A percentile compares a stretch with the other conserved stretches of the same genome.
Conservation (phyloP, 176 grass and related monocot species). For the Panicum miliaceum region DNA sequence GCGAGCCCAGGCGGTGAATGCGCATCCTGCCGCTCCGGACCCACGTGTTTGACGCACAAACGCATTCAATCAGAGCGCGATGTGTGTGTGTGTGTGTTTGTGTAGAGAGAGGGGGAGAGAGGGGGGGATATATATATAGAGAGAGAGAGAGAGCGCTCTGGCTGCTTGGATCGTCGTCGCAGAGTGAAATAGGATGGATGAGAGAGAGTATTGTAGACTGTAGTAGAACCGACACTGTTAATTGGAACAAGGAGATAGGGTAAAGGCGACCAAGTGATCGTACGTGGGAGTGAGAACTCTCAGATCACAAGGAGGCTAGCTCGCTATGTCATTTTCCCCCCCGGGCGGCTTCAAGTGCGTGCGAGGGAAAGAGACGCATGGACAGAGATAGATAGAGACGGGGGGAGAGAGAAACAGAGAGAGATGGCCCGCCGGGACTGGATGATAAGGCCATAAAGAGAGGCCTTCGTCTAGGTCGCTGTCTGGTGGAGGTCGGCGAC, state of each 20-base stretch:
- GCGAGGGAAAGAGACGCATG: slow-evolving; percentile 1
- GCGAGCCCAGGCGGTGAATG: slow-evolving; percentile 48
- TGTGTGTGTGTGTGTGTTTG: background rate
- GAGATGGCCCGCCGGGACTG: background rate
- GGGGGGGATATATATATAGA: too few relatives aligned
- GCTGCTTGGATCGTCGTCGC: background rate
- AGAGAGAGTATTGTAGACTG: slow-evolving; percentile 11
- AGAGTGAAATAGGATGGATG: background rate
- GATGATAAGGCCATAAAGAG: slow-evolving; percentile 55
- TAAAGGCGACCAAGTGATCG: slow-evolving; percentile 40
- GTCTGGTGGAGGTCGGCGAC: slow-evolving; percentile 62
- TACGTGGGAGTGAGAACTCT: slow-evolving; percentile 49
- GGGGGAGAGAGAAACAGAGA: background rate
- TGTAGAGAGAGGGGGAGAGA: background rate
- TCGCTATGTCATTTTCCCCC: background rate
- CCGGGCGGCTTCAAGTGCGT: background rate
- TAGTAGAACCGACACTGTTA: slow-evolving; percentile 51
- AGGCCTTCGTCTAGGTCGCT: slow-evolving; percentile 50
- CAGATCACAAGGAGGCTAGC: slow-evolving; percentile 48
- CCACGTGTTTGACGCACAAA: slow-evolving; percentile 50
- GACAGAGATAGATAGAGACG: background rate
- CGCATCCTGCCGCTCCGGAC: slow-evolving; percentile 38
- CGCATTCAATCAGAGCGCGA: slow-evolving; percentile 2
- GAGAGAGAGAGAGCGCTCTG: background rate
- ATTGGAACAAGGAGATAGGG: slow-evolving; percentile 29